Base-by-base conservation (phyloP, 1,284 basidiomycete genomes). In the Ceratobasidium theobromae region DNA sequence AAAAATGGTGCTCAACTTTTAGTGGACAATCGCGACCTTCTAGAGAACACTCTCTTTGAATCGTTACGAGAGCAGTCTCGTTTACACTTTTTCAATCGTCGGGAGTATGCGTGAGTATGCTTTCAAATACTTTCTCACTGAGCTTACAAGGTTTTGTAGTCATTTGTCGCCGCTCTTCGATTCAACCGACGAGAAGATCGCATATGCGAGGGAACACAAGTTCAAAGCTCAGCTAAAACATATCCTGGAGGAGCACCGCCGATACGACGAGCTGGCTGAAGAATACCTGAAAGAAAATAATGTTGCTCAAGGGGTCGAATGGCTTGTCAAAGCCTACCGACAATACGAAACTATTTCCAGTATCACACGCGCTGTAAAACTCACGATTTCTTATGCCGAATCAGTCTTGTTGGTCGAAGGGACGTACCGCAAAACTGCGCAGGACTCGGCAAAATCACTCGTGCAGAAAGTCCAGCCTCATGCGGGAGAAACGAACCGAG, bases 101-200 rank as follows among this genome's bases (percentile, higher is more conserved):
- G 45, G 16, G 55, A 60, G 28, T 60, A 60, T 16, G 18, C 32
- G 55, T 60, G 32, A 48, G 55, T n/a, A 14, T 46, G n/a, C n/a
- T 25, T 38, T 8, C 16, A 23, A 16, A 23, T 46, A 16, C 14
- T 25, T 48, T 18, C 38, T 12, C 12, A 8, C 33, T 4, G 3
- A 38, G 16, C 8, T 32, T 38, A 14, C 11, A 8, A 5, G 8
- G 11, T 40, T 46, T 14, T 9, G 23, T 43, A 60, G 55, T 2
- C 30, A 46, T 5, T 21, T 60, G n/a, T 27, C 28, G 4, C 55
- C 45, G 16, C 55, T 60, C 1, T 60, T 60, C 23, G 55, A 60
- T 23, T 33, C 43, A 1, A 30, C 48, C 16, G 55, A 60, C 18
- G 43, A 48, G 5, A 60, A 60, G 21, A 18, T 60, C 23, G 4